These are phyloP conservation scores for Penicillium sp. DNA, from an alignment of 2,329 filamentous ascomycete species.

Conservation along the genomic window DNA sequence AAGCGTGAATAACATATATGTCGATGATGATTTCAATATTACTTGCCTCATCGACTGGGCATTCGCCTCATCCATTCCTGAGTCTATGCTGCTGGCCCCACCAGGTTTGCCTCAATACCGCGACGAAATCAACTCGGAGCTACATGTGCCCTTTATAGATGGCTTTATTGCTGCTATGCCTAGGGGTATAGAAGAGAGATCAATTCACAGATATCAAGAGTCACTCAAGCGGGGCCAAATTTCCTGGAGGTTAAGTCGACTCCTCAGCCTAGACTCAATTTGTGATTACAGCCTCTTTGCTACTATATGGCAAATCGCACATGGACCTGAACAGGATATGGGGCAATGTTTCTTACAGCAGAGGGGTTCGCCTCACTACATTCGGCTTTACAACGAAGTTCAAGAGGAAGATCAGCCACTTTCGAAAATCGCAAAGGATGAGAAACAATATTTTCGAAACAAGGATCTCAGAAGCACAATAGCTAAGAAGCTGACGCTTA, in stretches of 20 bases:
- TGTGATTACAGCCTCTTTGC: constrained; percentile 20
- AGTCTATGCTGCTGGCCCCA: constrained; percentile 15
- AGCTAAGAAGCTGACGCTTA: too few relatives aligned
- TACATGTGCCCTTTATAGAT: too few relatives aligned
- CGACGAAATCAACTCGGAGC: too few relatives aligned
- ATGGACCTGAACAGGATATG: constrained; percentile 3
- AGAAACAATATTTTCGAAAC: too few relatives aligned
- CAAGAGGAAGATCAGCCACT: constrained; percentile 5
- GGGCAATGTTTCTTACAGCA: constrained; percentile 10
- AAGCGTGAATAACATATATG: constrained; percentile 41
- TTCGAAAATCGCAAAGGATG: too few relatives aligned
- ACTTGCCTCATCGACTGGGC: constrained; percentile 35
- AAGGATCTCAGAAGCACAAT: too few relatives aligned
- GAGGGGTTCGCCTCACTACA: constrained; percentile 12
- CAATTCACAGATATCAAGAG: constrained; percentile 11
- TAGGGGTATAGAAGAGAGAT: not conserved
- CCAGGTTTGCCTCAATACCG: too few relatives aligned
- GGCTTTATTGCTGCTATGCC: too few relatives aligned
- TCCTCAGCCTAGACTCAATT: constrained; percentile 22
- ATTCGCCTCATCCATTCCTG: constrained; percentile 26
- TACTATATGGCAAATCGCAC: constrained; percentile 13
- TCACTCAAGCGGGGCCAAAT: constrained; percentile 8
- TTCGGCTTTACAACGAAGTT: constrained; percentile 11
- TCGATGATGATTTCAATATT: constrained; percentile 35
- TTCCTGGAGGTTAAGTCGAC: constrained; percentile 18